Base-by-base conservation (phyloP, 495 filamentous ascomycete genomes). In the Melanomma pulvis-pyrius region DNA sequence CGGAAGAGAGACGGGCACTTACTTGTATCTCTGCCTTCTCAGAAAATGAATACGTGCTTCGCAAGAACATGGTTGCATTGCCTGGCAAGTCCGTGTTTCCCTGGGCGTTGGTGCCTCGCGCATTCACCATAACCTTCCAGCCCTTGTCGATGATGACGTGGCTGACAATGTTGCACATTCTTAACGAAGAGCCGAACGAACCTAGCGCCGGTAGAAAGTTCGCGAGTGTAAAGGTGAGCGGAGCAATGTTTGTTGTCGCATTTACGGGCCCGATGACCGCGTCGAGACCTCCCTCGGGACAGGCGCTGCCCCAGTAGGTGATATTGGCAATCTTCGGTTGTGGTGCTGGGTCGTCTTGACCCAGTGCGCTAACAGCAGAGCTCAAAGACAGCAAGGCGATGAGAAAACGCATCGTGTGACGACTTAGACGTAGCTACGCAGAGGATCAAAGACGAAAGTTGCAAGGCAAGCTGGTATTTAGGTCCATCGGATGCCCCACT, bases 251-350 rank as follows among this genome's bases (percentile, higher is more conserved):
- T 36, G 53, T 66, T 44, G 63, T 66, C 15, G 41, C 11, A 53
- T 66, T 46, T 7, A 66, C 19, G 29, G 63, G 28, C 9, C 63
- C 63, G 21, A 66, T 25, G 24, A 24, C 25, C 3, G 54, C 47
- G 22, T 15, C 41, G 6, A 66, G 63, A 24, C 63, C 63, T 51
- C 54, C 53, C 11, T 25, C 34, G 13, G 63, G 63, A 39, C 63
- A 66, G 21, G 44, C 63, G 55, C 63, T 66, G 41, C 63, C 63
- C 1, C n/a, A 66, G 41, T 66, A 66, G 17, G 41, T 46, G 36
- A 59, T 53, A 19, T 53, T 59, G 46, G 12, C 39, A 25, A 58
- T 6, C 30, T 26, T 26, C 5, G 61, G 53, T 26, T 57, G 51
- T 51, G 61, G 61, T 17, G 25, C 39, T 30, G 53, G 53, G 19